Base-by-base conservation (phyloP, 176 grass and related monocot genomes). In the Oryza rufipogon region DNA sequence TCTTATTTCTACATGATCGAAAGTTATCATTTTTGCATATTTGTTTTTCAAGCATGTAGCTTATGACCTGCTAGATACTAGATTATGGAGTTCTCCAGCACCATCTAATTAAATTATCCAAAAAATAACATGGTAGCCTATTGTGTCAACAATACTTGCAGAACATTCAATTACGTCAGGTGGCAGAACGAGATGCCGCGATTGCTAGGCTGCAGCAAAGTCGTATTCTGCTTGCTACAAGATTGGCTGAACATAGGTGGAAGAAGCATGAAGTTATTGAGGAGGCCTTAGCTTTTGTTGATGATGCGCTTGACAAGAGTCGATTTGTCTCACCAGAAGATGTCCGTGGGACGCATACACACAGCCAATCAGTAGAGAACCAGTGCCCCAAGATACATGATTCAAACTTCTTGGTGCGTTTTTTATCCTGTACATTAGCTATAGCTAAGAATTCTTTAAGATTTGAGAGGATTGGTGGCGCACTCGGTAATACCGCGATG, bases 121-220 rank as follows among this genome's bases (percentile, higher is more conserved):
- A 58, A 77, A 77, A 44, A 61, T 25, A 72, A 28, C 20, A n/a
- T 85, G 66, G 84, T 38, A n/a, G 1, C 73, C 79, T 84, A 68
- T 70, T 72, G 30, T 56, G 63, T 84, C 46, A 42, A 4, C 19
- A 42, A 68, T 22, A 22, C 51, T 78, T 44, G 49, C 85, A 96
- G 93, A 86, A 82, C 54, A 81, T 96, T 71, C 86, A 87, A 77
- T 83, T 75, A 80, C 91, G 91, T 69, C 93, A 92, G 68, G 88
- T 65, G 61, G 77, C 83, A 1, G 91, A 91, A 72, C 74, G 65
- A 81, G 86, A 87, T 85, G 83, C 77, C 8, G 91, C 86, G 12
- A 87, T 93, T 58, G 80, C 91, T 80, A 85, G 91, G 39, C 60
- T 96, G 64, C 88, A 96, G 84, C 91, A 91, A 84, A 92, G 93